Base-by-base conservation (phyloP, 1,139 yeast genomes). In the Taiozyma onychis region DNA sequence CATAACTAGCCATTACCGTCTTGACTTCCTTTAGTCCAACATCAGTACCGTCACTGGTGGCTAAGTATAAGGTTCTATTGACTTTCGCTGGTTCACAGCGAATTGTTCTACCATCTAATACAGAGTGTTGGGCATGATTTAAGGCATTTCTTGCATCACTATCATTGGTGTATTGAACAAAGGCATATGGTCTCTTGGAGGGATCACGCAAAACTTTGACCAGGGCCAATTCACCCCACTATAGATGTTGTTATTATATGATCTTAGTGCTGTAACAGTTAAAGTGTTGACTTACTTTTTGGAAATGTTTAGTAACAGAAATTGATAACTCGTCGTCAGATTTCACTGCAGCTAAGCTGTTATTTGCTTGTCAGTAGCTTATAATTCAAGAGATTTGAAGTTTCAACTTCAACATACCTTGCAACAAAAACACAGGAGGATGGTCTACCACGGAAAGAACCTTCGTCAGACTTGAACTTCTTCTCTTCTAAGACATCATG, bases 71-170 rank as follows among this genome's bases (percentile, higher is more conserved):
- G 14, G 97, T 90, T 57, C 97, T 75, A 67, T 91, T 91, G 44
- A 90, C 97, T 61, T 87, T 83, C 1, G 98, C 98, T 16, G 83
- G 85, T 66, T 91, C 97, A 68, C 96, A 88, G 52, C 97, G 77
- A 50, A 91, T 80, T 10, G 80, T 74, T 62, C 97, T 76, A 13
- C 90, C 95, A 63, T 87, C 81, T 48, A 91, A 69, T 7, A 73
- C 64, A 6, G 88, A 75, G 48, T 85, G 83, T 58, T 88, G 93
- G 10, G 89, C 96, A 49, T 75, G 72, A 42, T 67, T 68, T 48
- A 90, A 76, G 1, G 97, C 98, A 5, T 57, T 65, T 50, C 76
- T 74, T 10, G 96, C 91, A 56, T 87, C 95, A 7, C 70, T 72
- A 54, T 86, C 95, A 50, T 73, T 81, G 14, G 81, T 73, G 65